These are phyloP conservation scores for Globisporangium barbulae DNA, from an alignment of 352 stramenopile genomes.

Conservation along the genomic window DNA sequence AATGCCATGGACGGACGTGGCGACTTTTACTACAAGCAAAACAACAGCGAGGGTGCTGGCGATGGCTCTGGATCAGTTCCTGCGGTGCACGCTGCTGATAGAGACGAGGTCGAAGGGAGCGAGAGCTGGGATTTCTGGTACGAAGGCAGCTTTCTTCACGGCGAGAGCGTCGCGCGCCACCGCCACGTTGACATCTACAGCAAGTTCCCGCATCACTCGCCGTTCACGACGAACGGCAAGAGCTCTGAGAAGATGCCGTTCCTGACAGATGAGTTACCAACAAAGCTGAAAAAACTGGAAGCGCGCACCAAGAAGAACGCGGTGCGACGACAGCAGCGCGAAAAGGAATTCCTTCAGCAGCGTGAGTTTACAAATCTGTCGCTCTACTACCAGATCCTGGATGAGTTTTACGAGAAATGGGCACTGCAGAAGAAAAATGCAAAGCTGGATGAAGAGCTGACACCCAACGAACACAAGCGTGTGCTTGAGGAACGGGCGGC, in stretches of 20 bases:
- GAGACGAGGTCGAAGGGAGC: slow-evolving; percentile 7
- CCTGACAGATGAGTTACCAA: slow-evolving; percentile 35
- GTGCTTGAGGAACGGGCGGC: slow-evolving; percentile 37
- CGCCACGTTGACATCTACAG: slow-evolving; percentile 51
- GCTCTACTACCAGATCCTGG: slow-evolving; percentile 55
- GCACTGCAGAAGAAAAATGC: slow-evolving; percentile 32
- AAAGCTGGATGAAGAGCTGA: slow-evolving; percentile 29
- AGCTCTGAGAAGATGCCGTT: slow-evolving; percentile 59
- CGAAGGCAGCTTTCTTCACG: slow-evolving; percentile 66
- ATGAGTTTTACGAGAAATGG: slow-evolving; percentile 71
- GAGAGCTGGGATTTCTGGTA: slow-evolving; percentile 64
- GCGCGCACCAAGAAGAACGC: slow-evolving; percentile 33
- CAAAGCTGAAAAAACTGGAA: slow-evolving; percentile 35
- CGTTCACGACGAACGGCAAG: slow-evolving; percentile 72
- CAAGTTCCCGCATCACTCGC: slow-evolving; percentile 21
- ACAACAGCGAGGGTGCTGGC: neutral
- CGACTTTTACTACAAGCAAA: slow-evolving; percentile 42
- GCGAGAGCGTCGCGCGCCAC: slow-evolving; percentile 52
- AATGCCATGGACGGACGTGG: slow-evolving; percentile 58
- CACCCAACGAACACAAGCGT: slow-evolving; percentile 22
- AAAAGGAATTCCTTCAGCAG: slow-evolving; percentile 42
- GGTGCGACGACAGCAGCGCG: slow-evolving; percentile 31
- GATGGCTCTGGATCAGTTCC: slow-evolving; percentile 1
- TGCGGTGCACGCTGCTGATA: neutral
- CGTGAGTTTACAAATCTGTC: slow-evolving; percentile 43